A percentile compares a stretch with the other conserved stretches of the same genome.
phyloP scores from a whole-genome alignment of 805 yeast genomes.

The Pichia membranifaciens region DNA sequence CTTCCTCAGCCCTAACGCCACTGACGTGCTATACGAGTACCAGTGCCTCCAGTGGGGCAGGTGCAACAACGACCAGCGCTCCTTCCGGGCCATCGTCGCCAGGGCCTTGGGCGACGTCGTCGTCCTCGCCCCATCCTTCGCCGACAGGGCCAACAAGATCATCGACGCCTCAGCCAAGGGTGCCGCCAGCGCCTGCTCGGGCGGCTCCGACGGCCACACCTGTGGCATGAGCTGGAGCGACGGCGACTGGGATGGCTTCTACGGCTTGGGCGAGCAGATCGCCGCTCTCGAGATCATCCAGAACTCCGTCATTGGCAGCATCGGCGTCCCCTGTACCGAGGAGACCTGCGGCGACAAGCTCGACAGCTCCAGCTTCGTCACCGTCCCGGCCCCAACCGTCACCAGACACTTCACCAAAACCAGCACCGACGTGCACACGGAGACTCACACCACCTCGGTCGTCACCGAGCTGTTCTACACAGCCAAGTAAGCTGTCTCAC shows the following conservation, averaged over 20 bases:
- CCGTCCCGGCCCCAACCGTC: constrained; percentile 5
- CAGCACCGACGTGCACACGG: constrained; percentile 3
- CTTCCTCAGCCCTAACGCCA: constrained; percentile 21
- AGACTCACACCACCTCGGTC: constrained; percentile 5
- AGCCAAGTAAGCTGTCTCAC: no score
- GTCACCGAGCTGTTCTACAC: constrained; percentile 5
- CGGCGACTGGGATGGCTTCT: constrained; percentile 55
- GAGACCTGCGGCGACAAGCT: constrained; percentile 9
- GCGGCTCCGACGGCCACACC: constrained; percentile 69
- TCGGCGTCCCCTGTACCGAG: constrained; percentile 9
- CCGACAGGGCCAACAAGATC: constrained; percentile 32
- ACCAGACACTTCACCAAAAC: constrained; percentile 6
- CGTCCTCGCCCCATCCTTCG: constrained; percentile 44
- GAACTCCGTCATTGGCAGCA: constrained; percentile 40
- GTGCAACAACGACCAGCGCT: constrained; percentile 71
- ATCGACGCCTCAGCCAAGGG: constrained; percentile 46
- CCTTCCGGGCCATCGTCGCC: constrained; percentile 47
- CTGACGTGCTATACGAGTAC: constrained; percentile 48
- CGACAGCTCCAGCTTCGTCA: constrained; percentile 1
- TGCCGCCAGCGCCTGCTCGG: constrained; percentile 68
- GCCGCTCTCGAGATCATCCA: constrained; percentile 61
- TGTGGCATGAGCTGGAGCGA: constrained; percentile 67
- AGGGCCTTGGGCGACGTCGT: constrained; percentile 14
- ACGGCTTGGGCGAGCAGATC: constrained; percentile 79
- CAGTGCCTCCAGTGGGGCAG: constrained; percentile 45